Base-by-base conservation (phyloP, 805 yeast genomes). In the Pachysolen tannophilus region DNA sequence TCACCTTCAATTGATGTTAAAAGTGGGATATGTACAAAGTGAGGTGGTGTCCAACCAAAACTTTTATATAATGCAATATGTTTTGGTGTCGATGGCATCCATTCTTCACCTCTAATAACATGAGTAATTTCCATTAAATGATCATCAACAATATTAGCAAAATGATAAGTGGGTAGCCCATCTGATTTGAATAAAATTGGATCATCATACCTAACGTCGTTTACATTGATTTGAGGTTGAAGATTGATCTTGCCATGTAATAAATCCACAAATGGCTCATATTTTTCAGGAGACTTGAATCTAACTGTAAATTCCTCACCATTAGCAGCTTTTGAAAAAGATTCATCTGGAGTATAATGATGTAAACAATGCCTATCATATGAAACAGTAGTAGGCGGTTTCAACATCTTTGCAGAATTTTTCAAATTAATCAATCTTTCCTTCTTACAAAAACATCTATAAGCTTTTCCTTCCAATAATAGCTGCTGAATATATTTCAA, bases 91-190 rank as follows among this genome's bases (percentile, higher is more conserved):
- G 97, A 85, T 1, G 95, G 82, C 8, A 92, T 61, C 98, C 99
- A 92, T 55, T 92, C 98, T 51, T 92, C 98, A 23, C 99, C 99
- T 45, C 99, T 67, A 5, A 92, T 77, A 7, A 92, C 98, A 56
- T 92, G 97, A 0, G 96, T 83, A 29, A 92, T 82, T 30, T 75
- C 56, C 98, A 92, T 92, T 31, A 83, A 60, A 53, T 88, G 94
- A 53, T 92, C 99, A 52, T 92, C 99, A 3, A 92, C 74, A 6
- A 92, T 95, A 49, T 85, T 90, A 11, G 98, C 98, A 50, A 92
- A 79, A 58, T 92, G 99, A 48, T 92, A 92, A 0, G 99, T 92
- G 18, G 99, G 99, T 41, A 85, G 61, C 0, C 90, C 88, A 55
- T 92, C 97, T n/a, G 95, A 82, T 57, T 92, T 92, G 51, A 92